Base-by-base conservation (phyloP, 108 stramenopile genomes). In the Thalassiosira profunda region DNA sequence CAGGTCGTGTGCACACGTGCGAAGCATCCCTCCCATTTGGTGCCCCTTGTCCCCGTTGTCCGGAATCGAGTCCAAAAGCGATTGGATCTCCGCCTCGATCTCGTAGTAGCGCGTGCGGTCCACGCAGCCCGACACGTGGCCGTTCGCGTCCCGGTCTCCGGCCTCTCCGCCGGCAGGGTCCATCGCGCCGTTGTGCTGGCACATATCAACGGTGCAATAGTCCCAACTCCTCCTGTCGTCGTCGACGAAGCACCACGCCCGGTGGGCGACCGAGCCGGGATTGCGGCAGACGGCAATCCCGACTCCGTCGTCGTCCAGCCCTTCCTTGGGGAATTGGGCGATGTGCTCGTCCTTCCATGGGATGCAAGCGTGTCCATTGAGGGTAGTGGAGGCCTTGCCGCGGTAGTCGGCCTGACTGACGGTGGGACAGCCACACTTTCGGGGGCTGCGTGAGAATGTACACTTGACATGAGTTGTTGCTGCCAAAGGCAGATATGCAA, bases 1-100 rank as follows among this genome's bases (percentile, higher is more conserved):
- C 38, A 79, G 74, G 14, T 79, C 77, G 35, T 79, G 77, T n/a
- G 77, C 77, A 14, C 33, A 65, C 35, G 74, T 15, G 1, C 77
- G 66, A 6, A 79, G 45, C 15, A 79, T 74, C 0, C 67, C 66
- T n/a, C 77, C 77, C 28, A 66, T 59, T 34, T 70, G 69, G 37
- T 69, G 67, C 11, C 56, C 28, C 10, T 37, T 44, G 10, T 57
- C 74, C 4, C 20, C 25, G 28, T 43, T 47, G 29, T 79, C 52
- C 10, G n/a, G 10, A 47, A 79, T 66, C 23, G 70, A 38, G 10
- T 66, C 20, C 8, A 0, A 21, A 48, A 29, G 64, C 52, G 20
- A 66, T 56, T 11, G 20, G 21, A 11, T 58, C 28, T 72, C 77
- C 12, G 47, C 63, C 29, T 67, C 26, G 18, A 78, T 72, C 29